A percentile compares a stretch with the other conserved stretches of the same genome.
These are phyloP conservation scores for Meyerozyma carpophila DNA, from an alignment of 1,139 yeast species.

Conservation along the genomic window DNA sequence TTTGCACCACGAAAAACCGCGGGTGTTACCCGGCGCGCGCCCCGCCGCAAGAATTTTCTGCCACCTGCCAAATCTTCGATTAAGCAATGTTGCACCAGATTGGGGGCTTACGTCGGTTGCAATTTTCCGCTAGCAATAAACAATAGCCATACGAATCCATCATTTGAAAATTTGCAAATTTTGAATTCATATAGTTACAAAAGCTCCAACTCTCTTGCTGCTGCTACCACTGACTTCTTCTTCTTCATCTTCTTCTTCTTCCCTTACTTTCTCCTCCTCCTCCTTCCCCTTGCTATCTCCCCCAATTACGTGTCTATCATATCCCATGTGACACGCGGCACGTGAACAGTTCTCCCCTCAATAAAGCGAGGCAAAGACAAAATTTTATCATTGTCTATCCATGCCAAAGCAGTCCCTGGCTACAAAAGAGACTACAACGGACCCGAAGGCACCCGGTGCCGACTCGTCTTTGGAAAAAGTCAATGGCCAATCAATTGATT, in stretches of 20 bases:
- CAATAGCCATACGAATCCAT: no score
- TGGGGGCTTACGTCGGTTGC: no score
- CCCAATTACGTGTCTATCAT: not conserved
- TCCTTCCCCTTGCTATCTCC: not conserved
- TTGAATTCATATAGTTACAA: no score
- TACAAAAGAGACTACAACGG: not conserved
- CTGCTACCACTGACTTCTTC: no score
- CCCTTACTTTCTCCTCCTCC: no score
- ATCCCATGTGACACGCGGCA: not conserved
- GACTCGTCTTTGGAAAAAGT: not conserved
- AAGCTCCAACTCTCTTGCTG: no score
- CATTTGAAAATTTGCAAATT: no score
- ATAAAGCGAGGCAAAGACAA: not conserved
- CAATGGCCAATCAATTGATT: not conserved
- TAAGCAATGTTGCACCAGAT: no score
- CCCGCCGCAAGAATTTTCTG: not conserved
- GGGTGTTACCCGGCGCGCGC: conserved; percentile 1
- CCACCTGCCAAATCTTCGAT: not conserved
- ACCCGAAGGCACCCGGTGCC: not conserved
- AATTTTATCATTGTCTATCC: not conserved
- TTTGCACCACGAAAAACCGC: not conserved
- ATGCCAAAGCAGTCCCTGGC: not conserved
- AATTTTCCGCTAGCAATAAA: no score
- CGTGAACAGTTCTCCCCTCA: not conserved
- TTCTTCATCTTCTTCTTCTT: no score